Evolutionary conservation across 257 asterid genomes (phyloP), one percentile per base, ranked within the genome.

Genomic region (Jacaranda mimosifolia): DNA sequence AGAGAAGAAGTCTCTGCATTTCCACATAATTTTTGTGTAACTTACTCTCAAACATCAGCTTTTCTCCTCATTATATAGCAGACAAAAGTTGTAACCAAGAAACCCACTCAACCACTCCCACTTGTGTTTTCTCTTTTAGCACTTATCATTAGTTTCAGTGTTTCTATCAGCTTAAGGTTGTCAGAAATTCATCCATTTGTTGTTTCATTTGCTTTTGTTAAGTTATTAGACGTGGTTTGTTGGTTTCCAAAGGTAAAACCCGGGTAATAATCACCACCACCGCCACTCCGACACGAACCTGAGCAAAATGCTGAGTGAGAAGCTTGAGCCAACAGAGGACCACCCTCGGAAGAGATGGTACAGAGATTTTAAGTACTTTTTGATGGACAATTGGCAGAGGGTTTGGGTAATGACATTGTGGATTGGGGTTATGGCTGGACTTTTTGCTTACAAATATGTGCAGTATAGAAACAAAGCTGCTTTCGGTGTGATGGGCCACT

Each of bases 241-340:
- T 14, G 19, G 11, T 56, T 9, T 32, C 63, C 36, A 65, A 9
- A 89, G 89, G 97, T 83, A 85, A 19, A 83, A 76, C 68, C 68
- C 84, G 13, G 93, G 86, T 10, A 78, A 63, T 32, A 42, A 77
- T 35, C 82, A 77, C 53, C 69, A 77, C 72, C 91, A 85, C 66
- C 83, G 73, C 53, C 90, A 80, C 72, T 91, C 93, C 26, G 96
- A 90, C 67, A n/a, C n/a, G 70, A 82, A 82, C 38, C 75, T 92
- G 73, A 91, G 92, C 83, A 88, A 87, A 71, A 90, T 91, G 91
- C 83, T 91, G 79, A 91, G 97, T 73, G 91, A 91, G 43, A 91
- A 86, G 83, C 94, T 91, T 39, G 86, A 85, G 79, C 88, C 88
- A 10, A 87, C 92, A 13, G 36, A 64, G 58, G 88, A 85, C 9